Percentiles rank a stretch among this genome's conserved stretches.
Evolutionary conservation across 2,329 filamentous ascomycete species (phyloP).

Genomic region (Exophiala dermatitidis): DNA sequence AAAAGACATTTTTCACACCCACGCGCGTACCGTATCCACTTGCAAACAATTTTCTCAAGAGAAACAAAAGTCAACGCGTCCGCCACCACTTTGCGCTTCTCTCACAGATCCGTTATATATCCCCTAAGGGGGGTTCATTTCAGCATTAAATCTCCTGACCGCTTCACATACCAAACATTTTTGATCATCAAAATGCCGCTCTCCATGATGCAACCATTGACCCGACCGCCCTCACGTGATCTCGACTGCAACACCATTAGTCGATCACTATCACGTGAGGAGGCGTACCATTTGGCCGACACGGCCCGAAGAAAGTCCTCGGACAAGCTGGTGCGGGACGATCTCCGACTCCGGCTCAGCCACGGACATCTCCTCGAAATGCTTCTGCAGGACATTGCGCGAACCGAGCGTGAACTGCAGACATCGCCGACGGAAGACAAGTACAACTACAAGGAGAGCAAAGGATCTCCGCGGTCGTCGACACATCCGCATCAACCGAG

Average conservation of each 20-base stretch:
- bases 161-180: neutral
- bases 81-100: neutral
- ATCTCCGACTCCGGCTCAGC: conserved; percentile 25
- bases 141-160: neutral
- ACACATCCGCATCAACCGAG: conserved; percentile 1
- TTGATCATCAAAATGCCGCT: conserved; percentile 14
- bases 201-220: conserved; percentile 19
- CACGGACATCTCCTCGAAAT: conserved; percentile 24
- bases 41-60: neutral
- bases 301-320: conserved; percentile 24
- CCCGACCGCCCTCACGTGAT: conserved; percentile 22
- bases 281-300: conserved; percentile 24
- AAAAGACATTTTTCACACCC: neutral
- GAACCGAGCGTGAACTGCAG: conserved; percentile 24
- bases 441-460: conserved; percentile 15
- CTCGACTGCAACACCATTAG: conserved; percentile 5
- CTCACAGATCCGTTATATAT: neutral
- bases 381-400: conserved; percentile 23
- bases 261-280: conserved; percentile 23
- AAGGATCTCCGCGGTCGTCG: conserved; percentile 1
- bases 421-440: conserved; percentile 25
- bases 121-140: neutral
- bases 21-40: neutral
- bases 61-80: neutral
- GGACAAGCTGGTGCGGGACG: conserved; percentile 17